Base-by-base conservation (phyloP, 441 rosid genomes). In the Brassica hybrid region DNA sequence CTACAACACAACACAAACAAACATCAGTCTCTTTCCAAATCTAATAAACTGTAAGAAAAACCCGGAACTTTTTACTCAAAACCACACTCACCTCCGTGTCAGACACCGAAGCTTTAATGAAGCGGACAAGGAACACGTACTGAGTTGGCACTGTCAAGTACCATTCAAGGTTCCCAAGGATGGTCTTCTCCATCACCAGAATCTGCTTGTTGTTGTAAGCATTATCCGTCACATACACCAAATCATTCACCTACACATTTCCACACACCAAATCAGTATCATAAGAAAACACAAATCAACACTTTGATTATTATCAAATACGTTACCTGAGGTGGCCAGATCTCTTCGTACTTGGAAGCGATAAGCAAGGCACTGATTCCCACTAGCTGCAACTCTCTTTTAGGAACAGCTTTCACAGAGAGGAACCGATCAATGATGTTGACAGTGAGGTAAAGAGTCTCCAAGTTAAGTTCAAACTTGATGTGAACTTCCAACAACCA, bases 321-420 rank as follows among this genome's bases (percentile, higher is more conserved):
- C 3, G 23, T 23, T 48, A 45, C 80, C 89, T 83, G 84, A n/a
- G 89, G 94, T 14, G 91, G 86, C 91, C 89, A 90, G 41, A 86
- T 83, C 69, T 88, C 94, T 84, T 90, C 32, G 32, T 27, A 27
- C 32, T 27, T 27, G 32, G 89, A 27, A 27, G 32, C 32, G 0
- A 27, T 27, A 27, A 27, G 32, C 32, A 27, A 27, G 32, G 32
- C 32, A 4, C 32, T 27, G 32, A 27, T 27, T 27, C 32, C 32
- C 32, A 27, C 32, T 5, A 27, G 5, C 32, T 27, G 32, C 32
- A 27, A 27, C 32, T 27, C 32, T 27, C 32, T 27, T 4, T 27
- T 27, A 27, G 32, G 32, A 27, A 27, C 32, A 27, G 32, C 32
- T 27, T 27, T 27, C 5, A 27, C 32, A 4, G 32, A 27, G 5